Conservation (phyloP, 2,329 filamentous ascomycete species). For the Orbilia blumenaviensis region DNA sequence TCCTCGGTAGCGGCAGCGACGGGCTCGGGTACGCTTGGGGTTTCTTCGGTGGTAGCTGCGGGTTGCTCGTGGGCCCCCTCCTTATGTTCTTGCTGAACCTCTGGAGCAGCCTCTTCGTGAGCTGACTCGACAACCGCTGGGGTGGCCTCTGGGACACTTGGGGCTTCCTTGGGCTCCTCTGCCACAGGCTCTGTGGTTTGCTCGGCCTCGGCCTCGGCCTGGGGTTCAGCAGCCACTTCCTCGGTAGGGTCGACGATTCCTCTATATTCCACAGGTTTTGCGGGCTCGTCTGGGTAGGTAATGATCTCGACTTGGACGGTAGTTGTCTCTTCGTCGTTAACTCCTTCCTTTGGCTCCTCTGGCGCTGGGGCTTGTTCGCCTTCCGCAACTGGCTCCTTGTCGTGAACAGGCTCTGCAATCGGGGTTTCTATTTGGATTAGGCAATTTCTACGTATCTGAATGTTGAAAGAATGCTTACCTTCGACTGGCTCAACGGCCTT, state of each 20-base stretch:
- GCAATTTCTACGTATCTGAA: neutral
- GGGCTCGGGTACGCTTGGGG: neutral
- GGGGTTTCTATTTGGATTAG: neutral
- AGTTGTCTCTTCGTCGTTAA: neutral
- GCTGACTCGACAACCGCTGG: neutral
- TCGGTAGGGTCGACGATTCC: neutral
- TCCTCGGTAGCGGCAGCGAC: slow-evolving; percentile 56
- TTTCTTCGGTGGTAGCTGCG: neutral
- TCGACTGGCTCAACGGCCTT: neutral
- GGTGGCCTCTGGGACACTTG: neutral
- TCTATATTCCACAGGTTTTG: neutral
- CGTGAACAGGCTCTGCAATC: neutral
- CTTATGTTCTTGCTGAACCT: neutral
- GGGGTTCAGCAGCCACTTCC: neutral
- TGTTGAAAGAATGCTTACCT: neutral
- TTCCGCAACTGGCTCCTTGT: neutral
- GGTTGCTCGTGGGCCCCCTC: neutral
- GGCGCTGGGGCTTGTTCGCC: neutral
- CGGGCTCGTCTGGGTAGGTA: neutral
- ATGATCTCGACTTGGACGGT: neutral
- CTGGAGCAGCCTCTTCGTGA: neutral
- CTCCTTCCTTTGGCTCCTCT: slow-evolving; percentile 6
- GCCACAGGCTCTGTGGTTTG: neutral
- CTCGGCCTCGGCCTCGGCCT: neutral
- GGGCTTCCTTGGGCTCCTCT: neutral